Evolutionary conservation across 2,329 filamentous ascomycete genomes (phyloP).

Genomic region (Exophiala sideris): DNA sequence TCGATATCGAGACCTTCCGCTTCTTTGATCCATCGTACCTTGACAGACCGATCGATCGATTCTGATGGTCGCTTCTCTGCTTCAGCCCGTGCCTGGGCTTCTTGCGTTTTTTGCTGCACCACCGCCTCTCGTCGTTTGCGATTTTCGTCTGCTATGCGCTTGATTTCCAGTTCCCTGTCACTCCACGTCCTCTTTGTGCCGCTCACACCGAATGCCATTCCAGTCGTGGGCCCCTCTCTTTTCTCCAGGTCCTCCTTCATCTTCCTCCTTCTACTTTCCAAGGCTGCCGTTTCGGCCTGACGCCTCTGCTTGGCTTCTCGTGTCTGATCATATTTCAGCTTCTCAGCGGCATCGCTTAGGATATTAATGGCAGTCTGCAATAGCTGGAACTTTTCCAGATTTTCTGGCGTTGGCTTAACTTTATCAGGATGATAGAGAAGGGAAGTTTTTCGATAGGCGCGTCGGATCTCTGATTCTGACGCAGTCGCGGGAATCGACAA

Average conservation of each 20-base stretch:
- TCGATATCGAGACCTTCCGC: constrained; percentile 46
- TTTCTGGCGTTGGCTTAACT: constrained; percentile 63
- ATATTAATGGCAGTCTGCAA: constrained; percentile 85
- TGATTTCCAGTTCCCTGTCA: constrained; percentile 52
- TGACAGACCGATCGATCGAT: constrained; percentile 54
- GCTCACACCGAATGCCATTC: constrained; percentile 29
- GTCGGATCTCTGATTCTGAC: constrained; percentile 71
- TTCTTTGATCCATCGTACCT: constrained; percentile 54
- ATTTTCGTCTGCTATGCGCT: constrained; percentile 52
- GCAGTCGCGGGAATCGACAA: constrained; percentile 61
- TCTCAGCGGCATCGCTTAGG: constrained; percentile 66
- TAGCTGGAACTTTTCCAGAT: constrained; percentile 77
- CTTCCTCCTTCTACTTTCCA: constrained; percentile 68
- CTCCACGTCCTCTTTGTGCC: constrained; percentile 59
- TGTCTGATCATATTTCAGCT: constrained; percentile 73
- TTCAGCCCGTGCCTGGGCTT: constrained; percentile 33
- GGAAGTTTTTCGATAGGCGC: constrained; percentile 78
- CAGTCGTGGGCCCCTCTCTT: constrained; percentile 50
- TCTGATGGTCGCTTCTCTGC: constrained; percentile 30
- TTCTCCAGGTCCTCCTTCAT: constrained; percentile 86
- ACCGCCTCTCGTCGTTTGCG: constrained; percentile 47
- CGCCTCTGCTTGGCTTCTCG: constrained; percentile 68
- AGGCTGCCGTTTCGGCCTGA: constrained; percentile 66
- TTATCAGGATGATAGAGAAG: constrained; percentile 96
- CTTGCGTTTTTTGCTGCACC: constrained; percentile 44